These are phyloP conservation scores for Suillus americanus DNA, from an alignment of 768 basidiomycete species.

Conservation along the genomic window DNA sequence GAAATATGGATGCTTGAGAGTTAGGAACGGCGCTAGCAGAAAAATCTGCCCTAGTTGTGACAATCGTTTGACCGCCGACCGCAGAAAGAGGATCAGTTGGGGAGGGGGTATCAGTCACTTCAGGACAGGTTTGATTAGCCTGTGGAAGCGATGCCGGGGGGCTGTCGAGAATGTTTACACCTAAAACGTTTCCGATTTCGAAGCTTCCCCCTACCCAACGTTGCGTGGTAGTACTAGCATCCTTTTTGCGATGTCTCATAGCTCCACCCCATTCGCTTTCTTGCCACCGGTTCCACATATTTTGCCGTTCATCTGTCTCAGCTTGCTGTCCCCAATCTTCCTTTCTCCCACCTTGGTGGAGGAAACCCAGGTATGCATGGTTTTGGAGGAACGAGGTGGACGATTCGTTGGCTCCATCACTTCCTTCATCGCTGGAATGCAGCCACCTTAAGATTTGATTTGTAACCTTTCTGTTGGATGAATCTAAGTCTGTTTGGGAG, in stretches of 20 bases:
- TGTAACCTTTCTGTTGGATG: constrained; percentile 25
- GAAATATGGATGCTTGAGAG: neutral
- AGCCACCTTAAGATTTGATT: constrained; percentile 25
- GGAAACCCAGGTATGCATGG: constrained; percentile 64
- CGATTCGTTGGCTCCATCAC: constrained; percentile 36
- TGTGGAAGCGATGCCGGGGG: neutral
- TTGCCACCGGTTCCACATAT: constrained; percentile 61
- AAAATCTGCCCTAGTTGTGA: neutral
- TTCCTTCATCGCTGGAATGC: constrained; percentile 18
- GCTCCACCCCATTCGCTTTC: constrained; percentile 64
- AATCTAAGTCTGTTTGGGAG: constrained; percentile 36
- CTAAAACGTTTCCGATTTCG: constrained; percentile 75
- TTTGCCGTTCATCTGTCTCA: constrained; percentile 50
- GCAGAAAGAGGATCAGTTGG: neutral
- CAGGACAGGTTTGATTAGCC: neutral
- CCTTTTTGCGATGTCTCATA: constrained; percentile 35
- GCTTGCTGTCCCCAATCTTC: constrained; percentile 67
- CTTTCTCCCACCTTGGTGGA: constrained; percentile 58
- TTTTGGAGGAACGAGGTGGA: constrained; percentile 47
- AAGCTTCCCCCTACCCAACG: constrained; percentile 76
- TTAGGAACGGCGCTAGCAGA: neutral
- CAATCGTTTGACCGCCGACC: constrained; percentile 9
- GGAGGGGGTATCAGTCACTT: constrained; percentile 1
- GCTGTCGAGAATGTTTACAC: constrained; percentile 54
- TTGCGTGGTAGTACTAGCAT: constrained; percentile 26